These are phyloP conservation scores for Suillus paluster DNA, from an alignment of 768 basidiomycete genomes.

Conservation along the genomic window DNA sequence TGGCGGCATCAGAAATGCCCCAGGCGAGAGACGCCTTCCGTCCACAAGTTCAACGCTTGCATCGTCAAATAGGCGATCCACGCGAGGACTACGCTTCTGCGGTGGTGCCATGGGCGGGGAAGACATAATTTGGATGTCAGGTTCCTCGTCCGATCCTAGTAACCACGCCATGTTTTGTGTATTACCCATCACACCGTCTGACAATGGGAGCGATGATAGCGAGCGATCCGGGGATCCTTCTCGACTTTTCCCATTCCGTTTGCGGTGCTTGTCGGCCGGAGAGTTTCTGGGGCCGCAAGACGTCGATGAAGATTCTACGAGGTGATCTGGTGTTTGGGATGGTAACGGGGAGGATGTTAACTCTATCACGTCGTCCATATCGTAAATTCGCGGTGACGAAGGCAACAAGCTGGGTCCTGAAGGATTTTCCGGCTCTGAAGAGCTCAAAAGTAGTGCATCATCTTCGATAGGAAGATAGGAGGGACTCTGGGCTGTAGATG, in stretches of 20 bases:
- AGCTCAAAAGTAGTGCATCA: not conserved
- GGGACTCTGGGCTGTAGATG: not conserved
- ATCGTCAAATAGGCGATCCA: conserved; percentile 14
- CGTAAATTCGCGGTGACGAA: conserved; percentile 29
- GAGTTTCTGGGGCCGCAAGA: not conserved
- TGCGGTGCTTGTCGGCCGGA: not conserved
- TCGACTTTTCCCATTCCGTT: not conserved
- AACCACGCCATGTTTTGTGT: conserved; percentile 65
- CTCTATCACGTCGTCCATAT: conserved; percentile 32
- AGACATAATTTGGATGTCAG: conserved; percentile 52
- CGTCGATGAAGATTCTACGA: not conserved
- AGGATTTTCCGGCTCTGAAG: conserved; percentile 10
- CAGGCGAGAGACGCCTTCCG: conserved; percentile 21
- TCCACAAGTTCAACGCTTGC: conserved; percentile 30
- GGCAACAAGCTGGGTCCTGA: conserved; percentile 13
- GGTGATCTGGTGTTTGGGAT: not conserved
- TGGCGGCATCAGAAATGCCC: conserved; percentile 35
- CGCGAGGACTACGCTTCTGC: conserved; percentile 11
- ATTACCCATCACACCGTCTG: conserved; percentile 10
- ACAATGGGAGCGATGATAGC: conserved; percentile 14
- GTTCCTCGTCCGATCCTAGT: conserved; percentile 67
- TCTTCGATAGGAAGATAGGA: not conserved
- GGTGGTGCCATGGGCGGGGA: conserved; percentile 47
- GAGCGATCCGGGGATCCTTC: conserved; percentile 23
- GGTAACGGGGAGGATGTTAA: conserved; percentile 32